These are phyloP conservation scores for Zelonia costaricensis DNA, from an alignment of 208 protist genomes.

Conservation along the genomic window DNA sequence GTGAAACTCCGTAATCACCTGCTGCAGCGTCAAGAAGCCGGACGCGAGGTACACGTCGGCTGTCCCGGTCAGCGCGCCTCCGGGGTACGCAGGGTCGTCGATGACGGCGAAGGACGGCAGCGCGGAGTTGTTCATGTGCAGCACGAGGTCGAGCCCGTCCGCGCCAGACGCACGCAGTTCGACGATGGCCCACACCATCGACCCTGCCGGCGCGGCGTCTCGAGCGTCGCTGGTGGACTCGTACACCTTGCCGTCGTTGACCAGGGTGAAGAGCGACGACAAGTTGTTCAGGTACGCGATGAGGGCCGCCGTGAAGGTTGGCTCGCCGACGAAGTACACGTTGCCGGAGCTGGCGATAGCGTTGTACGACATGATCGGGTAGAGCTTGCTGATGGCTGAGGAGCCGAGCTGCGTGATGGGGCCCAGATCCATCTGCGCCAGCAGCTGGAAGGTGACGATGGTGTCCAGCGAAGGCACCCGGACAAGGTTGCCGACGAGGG, in stretches of 20 bases:
- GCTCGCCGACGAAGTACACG: conserved; percentile 49
- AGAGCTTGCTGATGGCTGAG: conserved; percentile 13
- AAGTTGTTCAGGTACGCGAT: conserved; percentile 27
- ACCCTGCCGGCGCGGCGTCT: neutral
- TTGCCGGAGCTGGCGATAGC: conserved; percentile 40
- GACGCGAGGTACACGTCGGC: conserved; percentile 27
- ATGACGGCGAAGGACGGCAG: conserved; percentile 17
- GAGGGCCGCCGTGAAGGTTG: conserved; percentile 26
- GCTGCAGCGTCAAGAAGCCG: conserved; percentile 35
- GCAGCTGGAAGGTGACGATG: conserved; percentile 36
- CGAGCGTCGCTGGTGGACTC: neutral
- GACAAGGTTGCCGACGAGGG: conserved; percentile 19
- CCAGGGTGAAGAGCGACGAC: conserved; percentile 33
- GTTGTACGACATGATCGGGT: conserved; percentile 39
- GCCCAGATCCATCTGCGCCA: conserved; percentile 36
- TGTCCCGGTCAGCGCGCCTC: conserved; percentile 11
- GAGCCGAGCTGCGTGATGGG: conserved; percentile 24
- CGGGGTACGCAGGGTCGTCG: conserved; percentile 16
- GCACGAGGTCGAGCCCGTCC: conserved; percentile 23
- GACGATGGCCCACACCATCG: conserved; percentile 26
- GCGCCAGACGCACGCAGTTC: conserved; percentile 13
- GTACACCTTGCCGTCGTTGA: conserved; percentile 21
- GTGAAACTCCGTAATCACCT: conserved; percentile 26
- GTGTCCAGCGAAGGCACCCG: conserved; percentile 11
- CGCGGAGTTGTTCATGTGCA: conserved; percentile 29